Percentiles rank a stretch among this genome's conserved stretches.
phyloP scores from a whole-genome alignment of 1,284 basidiomycete species.

The Sutorius eximius region DNA sequence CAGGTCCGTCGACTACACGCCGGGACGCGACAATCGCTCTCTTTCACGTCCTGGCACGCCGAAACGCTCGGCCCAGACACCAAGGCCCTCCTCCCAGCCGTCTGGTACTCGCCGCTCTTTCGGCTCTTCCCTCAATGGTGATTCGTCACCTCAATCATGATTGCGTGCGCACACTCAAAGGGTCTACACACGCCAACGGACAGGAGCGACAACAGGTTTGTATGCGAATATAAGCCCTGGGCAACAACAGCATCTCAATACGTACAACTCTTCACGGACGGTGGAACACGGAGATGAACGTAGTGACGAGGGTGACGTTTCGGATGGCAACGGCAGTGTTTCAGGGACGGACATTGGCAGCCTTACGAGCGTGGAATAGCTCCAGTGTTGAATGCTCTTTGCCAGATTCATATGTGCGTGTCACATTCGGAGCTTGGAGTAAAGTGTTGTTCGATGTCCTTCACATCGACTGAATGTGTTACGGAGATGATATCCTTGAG shows the following conservation, averaged over 20 bases:
- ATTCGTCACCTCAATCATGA: constrained; percentile 41
- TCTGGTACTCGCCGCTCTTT: constrained; percentile 29
- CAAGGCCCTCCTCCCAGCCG: constrained; percentile 23
- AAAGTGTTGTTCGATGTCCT: not conserved
- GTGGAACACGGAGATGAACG: constrained; percentile 14
- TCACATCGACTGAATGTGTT: not conserved
- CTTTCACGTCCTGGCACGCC: constrained; percentile 33
- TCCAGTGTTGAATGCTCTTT: not conserved
- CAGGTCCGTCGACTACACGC: constrained; percentile 15
- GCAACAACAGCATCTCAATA: constrained; percentile 27
- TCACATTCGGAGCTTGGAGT: not conserved
- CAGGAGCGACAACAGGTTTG: constrained; percentile 25
- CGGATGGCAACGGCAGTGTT: constrained; percentile 40
- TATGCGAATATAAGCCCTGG: constrained; percentile 28
- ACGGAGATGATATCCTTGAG: not conserved
- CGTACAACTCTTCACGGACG: constrained; percentile 27
- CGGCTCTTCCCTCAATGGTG: constrained; percentile 43
- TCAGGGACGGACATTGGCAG: constrained; percentile 52
- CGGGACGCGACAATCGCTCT: constrained; percentile 19
- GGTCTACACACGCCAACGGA: constrained; percentile 37
- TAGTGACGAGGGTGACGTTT: constrained; percentile 23
- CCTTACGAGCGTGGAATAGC: constrained; percentile 58
- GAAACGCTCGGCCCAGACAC: constrained; percentile 27
- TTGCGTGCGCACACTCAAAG: constrained; percentile 38
- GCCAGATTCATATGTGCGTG: constrained; percentile 3